Evolutionary conservation across 257 asterid species (phyloP).

Genomic region (Lantana camara): DNA sequence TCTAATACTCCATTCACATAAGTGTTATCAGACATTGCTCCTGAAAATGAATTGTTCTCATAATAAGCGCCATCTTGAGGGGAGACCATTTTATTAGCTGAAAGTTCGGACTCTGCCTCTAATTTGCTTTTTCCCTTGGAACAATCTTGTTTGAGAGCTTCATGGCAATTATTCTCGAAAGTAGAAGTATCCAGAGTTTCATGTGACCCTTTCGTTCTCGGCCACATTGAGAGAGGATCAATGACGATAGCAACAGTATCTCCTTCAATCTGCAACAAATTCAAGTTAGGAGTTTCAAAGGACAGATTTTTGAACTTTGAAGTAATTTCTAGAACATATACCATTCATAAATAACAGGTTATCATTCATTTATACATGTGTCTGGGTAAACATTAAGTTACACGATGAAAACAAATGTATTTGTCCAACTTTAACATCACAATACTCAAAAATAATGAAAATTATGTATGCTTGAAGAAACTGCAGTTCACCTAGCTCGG

Average conservation of each 20-base stretch:
- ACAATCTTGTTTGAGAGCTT: slow-evolving; percentile 35
- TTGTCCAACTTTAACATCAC: no score
- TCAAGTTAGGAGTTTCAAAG: slow-evolving; percentile 23
- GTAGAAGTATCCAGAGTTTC: slow-evolving; percentile 35
- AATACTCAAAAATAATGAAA: no score
- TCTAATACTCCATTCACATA: slow-evolving; percentile 27
- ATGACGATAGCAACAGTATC: slow-evolving; percentile 75
- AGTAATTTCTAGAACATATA: slow-evolving; percentile 7
- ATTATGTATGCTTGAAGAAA: no score
- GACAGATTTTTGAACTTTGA: not conserved
- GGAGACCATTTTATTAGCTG: slow-evolving; percentile 20
- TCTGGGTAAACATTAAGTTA: no score
- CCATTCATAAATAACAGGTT: not conserved
- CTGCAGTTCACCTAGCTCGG: no score
- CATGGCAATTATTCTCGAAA: slow-evolving; percentile 35
- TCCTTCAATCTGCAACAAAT: slow-evolving; percentile 73
- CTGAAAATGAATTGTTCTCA: slow-evolving; percentile 31
- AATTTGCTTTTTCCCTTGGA: slow-evolving; percentile 50
- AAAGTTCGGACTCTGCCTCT: slow-evolving; percentile 27
- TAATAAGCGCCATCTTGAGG: slow-evolving; percentile 25
- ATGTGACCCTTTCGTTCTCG: slow-evolving; percentile 50
- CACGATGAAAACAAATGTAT: no score
- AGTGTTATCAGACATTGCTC: slow-evolving; percentile 29
- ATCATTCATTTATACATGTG: not conserved
- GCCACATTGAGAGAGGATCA: slow-evolving; percentile 71